Evolutionary conservation across 1,284 basidiomycete species (phyloP).

Genomic region (Fomitopsis palustris): DNA sequence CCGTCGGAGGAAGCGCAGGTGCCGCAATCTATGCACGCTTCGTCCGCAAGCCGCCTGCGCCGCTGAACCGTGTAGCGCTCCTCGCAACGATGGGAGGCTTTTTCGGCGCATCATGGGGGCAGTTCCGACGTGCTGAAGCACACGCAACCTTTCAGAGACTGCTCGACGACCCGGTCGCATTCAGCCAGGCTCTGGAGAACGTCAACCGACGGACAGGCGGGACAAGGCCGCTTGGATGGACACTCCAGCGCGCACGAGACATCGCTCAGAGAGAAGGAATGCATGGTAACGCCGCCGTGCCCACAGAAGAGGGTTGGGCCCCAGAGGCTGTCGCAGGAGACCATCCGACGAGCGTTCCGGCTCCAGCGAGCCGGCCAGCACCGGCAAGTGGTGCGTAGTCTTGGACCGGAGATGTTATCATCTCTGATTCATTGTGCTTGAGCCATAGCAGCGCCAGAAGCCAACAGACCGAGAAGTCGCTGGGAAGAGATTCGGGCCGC

Average conservation of each 20-base stretch:
- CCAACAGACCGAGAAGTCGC: slow-evolving; percentile 25
- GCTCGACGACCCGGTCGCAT: slow-evolving; percentile 35
- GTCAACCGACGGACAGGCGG: slow-evolving; percentile 29
- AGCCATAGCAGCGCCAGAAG: not conserved
- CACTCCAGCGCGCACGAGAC: slow-evolving; percentile 9
- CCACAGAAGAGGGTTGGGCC: slow-evolving; percentile 2
- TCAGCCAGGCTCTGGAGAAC: slow-evolving; percentile 37
- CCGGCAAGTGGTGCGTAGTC: not conserved
- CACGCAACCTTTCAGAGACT: slow-evolving; percentile 15
- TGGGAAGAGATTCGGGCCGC: slow-evolving; percentile 65
- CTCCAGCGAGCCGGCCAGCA: not conserved
- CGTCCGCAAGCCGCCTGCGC: slow-evolving; percentile 11
- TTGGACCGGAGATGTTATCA: not conserved
- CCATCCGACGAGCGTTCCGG: not conserved
- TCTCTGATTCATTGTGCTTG: not conserved
- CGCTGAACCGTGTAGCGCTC: slow-evolving; percentile 11
- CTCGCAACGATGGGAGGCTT: slow-evolving; percentile 11
- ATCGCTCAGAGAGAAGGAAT: slow-evolving; percentile 1
- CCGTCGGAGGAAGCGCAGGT: slow-evolving; percentile 15
- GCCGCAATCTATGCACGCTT: slow-evolving; percentile 11
- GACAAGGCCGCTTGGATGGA: slow-evolving; percentile 8
- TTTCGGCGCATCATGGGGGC: slow-evolving; percentile 19
- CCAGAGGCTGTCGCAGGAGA: not conserved
- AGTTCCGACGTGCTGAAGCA: slow-evolving; percentile 16
- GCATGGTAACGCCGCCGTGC: slow-evolving; percentile 5